Base-by-base conservation (phyloP, 352 stramenopile genomes). In the Phytophthora sp. region DNA sequence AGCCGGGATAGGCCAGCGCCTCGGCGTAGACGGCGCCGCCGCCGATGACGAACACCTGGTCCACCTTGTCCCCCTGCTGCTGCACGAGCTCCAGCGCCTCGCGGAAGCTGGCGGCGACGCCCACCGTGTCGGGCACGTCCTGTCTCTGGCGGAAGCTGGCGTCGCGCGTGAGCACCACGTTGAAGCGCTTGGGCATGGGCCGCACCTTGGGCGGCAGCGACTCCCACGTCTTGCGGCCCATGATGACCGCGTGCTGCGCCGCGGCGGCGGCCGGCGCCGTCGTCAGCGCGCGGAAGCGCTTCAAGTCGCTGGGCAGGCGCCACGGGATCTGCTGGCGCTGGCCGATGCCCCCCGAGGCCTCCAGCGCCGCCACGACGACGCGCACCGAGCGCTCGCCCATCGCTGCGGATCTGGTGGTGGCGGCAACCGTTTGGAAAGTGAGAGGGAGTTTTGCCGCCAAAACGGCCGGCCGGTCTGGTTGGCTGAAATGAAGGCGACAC, bases 221-320 rank as follows among this genome's bases (percentile, higher is more conserved):
- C 57, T 99, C 93, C 96, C 97, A 99, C 15, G 98, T 99, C 79
- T 99, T 99, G 39, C 97, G 92, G 13, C 98, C 98, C 97, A 99
- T 99, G 72, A 99, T 97, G 28, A 99, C 97, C 1, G 97, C 98
- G 83, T 99, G 91, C 42, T 96, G 88, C 34, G 66, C 70, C 8
- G 32, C 43, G n/a, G 61, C 42, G 1, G 34, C 61, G 15, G 52
- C 23, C 7, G 42, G 42, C 3, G 31, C 42, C 32, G 79, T 89
- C 4, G 97, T 99, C 18, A 99, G 74, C 37, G 93, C 65, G 30
- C 97, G 96, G 77, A 99, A 99, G 66, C 97, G 96, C 70, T 94
- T 96, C 86, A 99, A 96, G 71, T 99, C 98, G 12, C 82, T 89
- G 5, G 91, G 82, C 41, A 99, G 76, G 17, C 86, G 84, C 98